Conservation (phyloP, 441 rosid genomes). For the Jatropha multifida region DNA sequence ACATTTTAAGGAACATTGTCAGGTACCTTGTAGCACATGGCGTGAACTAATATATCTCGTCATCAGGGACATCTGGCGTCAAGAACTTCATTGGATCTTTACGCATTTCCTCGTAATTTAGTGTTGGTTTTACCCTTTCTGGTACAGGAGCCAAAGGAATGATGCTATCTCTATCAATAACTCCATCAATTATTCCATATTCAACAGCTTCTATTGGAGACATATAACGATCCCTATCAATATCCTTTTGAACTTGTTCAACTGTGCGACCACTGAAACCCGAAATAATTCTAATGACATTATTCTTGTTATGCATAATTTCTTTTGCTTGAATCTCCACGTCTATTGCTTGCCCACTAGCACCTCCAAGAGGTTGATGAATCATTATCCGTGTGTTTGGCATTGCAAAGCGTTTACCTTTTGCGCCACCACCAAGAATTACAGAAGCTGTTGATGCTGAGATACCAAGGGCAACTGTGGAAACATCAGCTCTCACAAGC, state of each 20-base stretch:
- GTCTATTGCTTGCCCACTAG: slow-evolving; percentile 77
- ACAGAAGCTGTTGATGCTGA: slow-evolving; percentile 91
- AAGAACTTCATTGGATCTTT: slow-evolving; percentile 77
- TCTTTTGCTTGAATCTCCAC: slow-evolving; percentile 87
- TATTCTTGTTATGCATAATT: slow-evolving; percentile 80
- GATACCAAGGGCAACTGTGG: slow-evolving; percentile 82
- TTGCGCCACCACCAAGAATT: slow-evolving; percentile 87
- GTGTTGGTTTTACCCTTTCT: slow-evolving; percentile 60
- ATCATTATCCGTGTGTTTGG: slow-evolving; percentile 94
- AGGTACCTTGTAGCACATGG: slow-evolving; percentile 31
- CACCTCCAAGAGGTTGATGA: slow-evolving; percentile 92
- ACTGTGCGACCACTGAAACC: slow-evolving; percentile 63
- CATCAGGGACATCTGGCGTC: slow-evolving; percentile 87
- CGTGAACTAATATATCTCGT: slow-evolving; percentile 60
- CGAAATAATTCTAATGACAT: slow-evolving; percentile 59
- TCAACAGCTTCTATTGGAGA: slow-evolving; percentile 92
- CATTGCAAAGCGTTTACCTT: slow-evolving; percentile 95
- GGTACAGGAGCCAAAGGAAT: slow-evolving; percentile 81
- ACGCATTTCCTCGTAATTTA: slow-evolving; percentile 55
- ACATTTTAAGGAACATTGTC: not conserved
- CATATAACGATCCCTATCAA: slow-evolving; percentile 83
- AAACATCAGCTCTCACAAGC: slow-evolving; percentile 91
- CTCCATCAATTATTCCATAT: slow-evolving; percentile 92
- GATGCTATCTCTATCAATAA: slow-evolving; percentile 80
- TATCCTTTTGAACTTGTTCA: slow-evolving; percentile 74